phyloP scores from a whole-genome alignment of 176 grass and related monocot genomes.

The Carex cristatella region DNA sequence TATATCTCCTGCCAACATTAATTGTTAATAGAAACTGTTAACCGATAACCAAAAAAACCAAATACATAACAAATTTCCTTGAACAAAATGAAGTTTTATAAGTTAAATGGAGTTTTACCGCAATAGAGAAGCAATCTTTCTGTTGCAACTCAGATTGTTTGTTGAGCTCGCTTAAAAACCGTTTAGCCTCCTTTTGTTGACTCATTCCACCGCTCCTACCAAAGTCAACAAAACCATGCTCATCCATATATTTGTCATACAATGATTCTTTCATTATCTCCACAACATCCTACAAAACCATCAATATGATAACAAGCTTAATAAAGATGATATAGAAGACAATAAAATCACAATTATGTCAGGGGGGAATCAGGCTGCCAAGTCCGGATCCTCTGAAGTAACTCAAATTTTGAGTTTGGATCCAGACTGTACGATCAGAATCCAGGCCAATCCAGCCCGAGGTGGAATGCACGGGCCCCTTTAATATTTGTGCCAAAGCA shows the following conservation, averaged over 20 bases:
- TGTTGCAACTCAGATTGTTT: slow-evolving; percentile 60
- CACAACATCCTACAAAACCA: slow-evolving; percentile 60
- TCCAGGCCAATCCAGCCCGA: too few species aligned
- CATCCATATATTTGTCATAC: slow-evolving; percentile 86
- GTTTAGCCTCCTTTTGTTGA: slow-evolving; percentile 47
- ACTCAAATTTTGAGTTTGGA: too few species aligned
- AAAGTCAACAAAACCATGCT: slow-evolving; percentile 64
- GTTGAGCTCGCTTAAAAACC: slow-evolving; percentile 47
- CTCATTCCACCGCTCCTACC: slow-evolving; percentile 82
- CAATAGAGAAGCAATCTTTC: slow-evolving; percentile 65
- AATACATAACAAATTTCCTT: background rate
- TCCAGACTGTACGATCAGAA: too few species aligned
- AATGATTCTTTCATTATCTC: slow-evolving; percentile 71
- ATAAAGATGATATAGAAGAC: slow-evolving; percentile 17
- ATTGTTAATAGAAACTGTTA: slow-evolving; percentile 15
- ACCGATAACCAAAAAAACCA: background rate
- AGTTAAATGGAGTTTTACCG: slow-evolving; percentile 32
- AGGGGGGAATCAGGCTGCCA: background rate
- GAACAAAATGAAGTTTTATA: background rate
- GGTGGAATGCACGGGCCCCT: too few species aligned
- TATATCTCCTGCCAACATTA: slow-evolving; percentile 49
- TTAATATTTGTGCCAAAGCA: too few species aligned
- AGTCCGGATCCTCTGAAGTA: too few species aligned
- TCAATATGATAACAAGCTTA: slow-evolving; percentile 12
- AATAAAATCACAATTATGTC: background rate